These are phyloP conservation scores for Cadophora luteo-olivacea DNA, from an alignment of 2,329 filamentous ascomycete species.

Conservation along the genomic window DNA sequence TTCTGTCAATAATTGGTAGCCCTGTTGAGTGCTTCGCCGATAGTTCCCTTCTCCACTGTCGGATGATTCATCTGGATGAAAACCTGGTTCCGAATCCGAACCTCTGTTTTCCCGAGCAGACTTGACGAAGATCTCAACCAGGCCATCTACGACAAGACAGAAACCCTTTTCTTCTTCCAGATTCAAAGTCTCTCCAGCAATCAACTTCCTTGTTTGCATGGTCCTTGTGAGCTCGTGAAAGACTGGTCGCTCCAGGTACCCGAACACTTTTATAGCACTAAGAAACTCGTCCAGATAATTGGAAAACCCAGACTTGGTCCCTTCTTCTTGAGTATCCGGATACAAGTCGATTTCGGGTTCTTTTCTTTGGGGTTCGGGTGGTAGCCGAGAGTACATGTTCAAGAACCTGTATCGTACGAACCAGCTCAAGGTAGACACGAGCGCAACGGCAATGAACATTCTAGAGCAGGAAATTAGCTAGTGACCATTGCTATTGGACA, in stretches of 20 bases:
- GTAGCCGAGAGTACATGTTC: slow-evolving; percentile 94
- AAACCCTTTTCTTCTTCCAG: slow-evolving; percentile 98
- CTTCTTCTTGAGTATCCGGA: slow-evolving; percentile 88
- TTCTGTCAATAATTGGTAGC: slow-evolving; percentile 94
- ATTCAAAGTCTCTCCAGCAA: slow-evolving; percentile 93
- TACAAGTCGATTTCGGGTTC: slow-evolving; percentile 96
- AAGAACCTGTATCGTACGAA: slow-evolving; percentile 93
- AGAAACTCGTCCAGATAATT: slow-evolving; percentile 98
- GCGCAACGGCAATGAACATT: slow-evolving; percentile 76
- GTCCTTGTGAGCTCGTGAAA: slow-evolving; percentile 97
- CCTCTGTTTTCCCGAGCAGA: slow-evolving; percentile 66
- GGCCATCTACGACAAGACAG: slow-evolving; percentile 93
- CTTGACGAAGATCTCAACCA: slow-evolving; percentile 98
- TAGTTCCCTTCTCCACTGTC: slow-evolving; percentile 73
- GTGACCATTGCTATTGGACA: slow-evolving; percentile 30
- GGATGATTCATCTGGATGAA: slow-evolving; percentile 54
- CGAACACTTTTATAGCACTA: slow-evolving; percentile 98
- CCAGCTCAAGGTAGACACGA: slow-evolving; percentile 90
- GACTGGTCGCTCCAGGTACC: slow-evolving; percentile 92
- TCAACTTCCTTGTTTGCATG: slow-evolving; percentile 97
- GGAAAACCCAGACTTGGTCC: slow-evolving; percentile 87
- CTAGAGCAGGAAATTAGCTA: slow-evolving; percentile 47
- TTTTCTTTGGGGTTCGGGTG: slow-evolving; percentile 93
- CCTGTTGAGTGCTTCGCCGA: slow-evolving; percentile 71
- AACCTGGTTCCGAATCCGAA: slow-evolving; percentile 48